Evolutionary conservation across 73 alveolate species (phyloP).

Genomic region (Uronychia setigera): DNA sequence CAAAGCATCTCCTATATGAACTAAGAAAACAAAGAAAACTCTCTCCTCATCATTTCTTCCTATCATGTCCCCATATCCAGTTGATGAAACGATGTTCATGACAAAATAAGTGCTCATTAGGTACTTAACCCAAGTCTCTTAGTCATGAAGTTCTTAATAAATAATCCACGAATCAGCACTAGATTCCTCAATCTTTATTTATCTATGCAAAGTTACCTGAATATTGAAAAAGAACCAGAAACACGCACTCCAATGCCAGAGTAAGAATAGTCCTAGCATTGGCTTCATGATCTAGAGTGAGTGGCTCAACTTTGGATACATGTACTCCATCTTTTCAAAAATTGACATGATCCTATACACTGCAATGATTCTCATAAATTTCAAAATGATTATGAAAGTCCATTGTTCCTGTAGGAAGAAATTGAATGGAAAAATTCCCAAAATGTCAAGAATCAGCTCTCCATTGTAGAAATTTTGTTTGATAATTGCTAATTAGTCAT

Average conservation of each 20-base stretch:
- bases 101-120: slow-evolving; percentile 32
- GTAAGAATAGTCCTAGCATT: slow-evolving; percentile 1
- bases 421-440: slow-evolving; percentile 47
- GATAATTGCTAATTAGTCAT: neutral
- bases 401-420: slow-evolving; percentile 4
- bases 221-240: slow-evolving; percentile 56
- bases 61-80: slow-evolving; percentile 54
- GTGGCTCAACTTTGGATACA: neutral
- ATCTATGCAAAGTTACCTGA: too few species aligned
- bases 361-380: slow-evolving; percentile 30
- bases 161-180: neutral
- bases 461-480: slow-evolving; percentile 5
- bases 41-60: slow-evolving; percentile 47
- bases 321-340: slow-evolving; percentile 30
- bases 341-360: slow-evolving; percentile 10
- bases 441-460: slow-evolving; percentile 44
- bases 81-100: slow-evolving; percentile 46
- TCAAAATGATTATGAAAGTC: neutral
- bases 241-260: slow-evolving; percentile 63
- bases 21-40: slow-evolving; percentile 32
- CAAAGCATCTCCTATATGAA: slow-evolving; percentile 42
- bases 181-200: slow-evolving; percentile 11
- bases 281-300: slow-evolving; percentile 25
- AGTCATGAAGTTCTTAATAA: neutral
- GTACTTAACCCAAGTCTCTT: neutral